phyloP scores from a whole-genome alignment of 2,329 filamentous ascomycete genomes.

The Septoria petroselini region DNA sequence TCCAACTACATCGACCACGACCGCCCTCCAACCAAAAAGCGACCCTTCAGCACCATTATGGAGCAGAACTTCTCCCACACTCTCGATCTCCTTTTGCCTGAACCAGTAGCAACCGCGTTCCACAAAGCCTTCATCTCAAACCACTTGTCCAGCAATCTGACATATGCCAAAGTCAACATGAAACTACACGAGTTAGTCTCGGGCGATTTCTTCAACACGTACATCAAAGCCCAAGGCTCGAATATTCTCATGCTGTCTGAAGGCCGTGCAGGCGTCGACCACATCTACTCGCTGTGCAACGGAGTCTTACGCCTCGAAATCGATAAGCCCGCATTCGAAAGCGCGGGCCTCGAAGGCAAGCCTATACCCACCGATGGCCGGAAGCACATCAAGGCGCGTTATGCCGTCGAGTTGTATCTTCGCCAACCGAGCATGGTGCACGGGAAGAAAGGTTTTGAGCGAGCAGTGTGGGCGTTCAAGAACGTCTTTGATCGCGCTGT shows the following conservation, averaged over 20 bases:
- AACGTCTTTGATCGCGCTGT: constrained; percentile 67
- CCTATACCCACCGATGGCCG: constrained; percentile 57
- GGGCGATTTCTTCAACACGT: constrained; percentile 74
- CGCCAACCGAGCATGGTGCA: constrained; percentile 71
- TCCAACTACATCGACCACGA: constrained; percentile 65
- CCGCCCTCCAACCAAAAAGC: constrained; percentile 67
- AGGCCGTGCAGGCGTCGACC: constrained; percentile 66
- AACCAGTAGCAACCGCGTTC: constrained; percentile 14
- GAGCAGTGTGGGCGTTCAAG: constrained; percentile 72
- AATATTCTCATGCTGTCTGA: constrained; percentile 82
- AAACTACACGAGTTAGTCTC: constrained; percentile 68
- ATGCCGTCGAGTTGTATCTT: constrained; percentile 73
- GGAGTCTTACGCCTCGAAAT: constrained; percentile 75
- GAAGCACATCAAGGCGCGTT: constrained; percentile 68
- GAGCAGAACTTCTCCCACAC: constrained; percentile 67
- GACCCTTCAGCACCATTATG: constrained; percentile 70
- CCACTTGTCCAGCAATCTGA: constrained; percentile 31
- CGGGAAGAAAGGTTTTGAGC: constrained; percentile 78
- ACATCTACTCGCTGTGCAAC: constrained; percentile 64
- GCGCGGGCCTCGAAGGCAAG: constrained; percentile 73
- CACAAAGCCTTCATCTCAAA: constrained; percentile 2
- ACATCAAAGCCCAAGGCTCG: constrained; percentile 60
- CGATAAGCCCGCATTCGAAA: constrained; percentile 77
- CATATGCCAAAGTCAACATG: constrained; percentile 69
- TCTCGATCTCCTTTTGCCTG: constrained; percentile 69